Percentiles rank a stretch among this genome's conserved stretches.
Evolutionary conservation across 176 grass and related monocot genomes (phyloP).

Genomic region (Aegilops umbellulata): DNA sequence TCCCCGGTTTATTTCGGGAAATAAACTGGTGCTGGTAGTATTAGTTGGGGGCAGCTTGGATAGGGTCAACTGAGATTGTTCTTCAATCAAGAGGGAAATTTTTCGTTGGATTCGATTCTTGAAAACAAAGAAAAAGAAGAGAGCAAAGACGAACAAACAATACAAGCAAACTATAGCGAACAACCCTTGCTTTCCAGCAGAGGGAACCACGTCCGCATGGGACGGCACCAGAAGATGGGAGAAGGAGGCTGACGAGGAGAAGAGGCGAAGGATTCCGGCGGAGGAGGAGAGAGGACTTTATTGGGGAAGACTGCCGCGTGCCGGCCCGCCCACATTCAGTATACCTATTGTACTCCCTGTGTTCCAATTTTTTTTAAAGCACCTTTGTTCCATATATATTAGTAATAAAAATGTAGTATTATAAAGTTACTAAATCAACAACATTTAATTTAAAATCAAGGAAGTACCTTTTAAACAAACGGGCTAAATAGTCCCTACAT

Average conservation of each 20-base stretch:
- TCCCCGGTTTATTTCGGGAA: neutral
- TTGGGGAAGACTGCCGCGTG: neutral
- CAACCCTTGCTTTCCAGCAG: neutral
- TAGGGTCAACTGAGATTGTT: neutral
- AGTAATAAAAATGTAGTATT: no score
- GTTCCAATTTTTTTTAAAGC: no score
- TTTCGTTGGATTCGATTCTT: neutral
- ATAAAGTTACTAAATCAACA: no score
- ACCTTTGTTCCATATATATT: no score
- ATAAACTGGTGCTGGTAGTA: neutral
- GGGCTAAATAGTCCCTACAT: no score
- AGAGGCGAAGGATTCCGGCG: neutral
- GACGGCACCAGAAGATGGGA: neutral
- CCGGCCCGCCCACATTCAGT: neutral
- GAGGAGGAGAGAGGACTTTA: neutral
- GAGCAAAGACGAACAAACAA: neutral
- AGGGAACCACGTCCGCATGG: neutral
- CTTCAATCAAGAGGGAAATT: neutral
- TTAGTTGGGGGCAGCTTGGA: neutral
- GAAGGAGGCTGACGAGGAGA: neutral
- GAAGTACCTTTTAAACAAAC: no score
- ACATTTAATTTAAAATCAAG: no score
- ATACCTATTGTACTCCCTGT: neutral
- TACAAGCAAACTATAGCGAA: neutral
- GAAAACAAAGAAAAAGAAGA: neutral